These are phyloP conservation scores for Ogataea naganishii DNA, from an alignment of 805 yeast genomes.

Conservation along the genomic window DNA sequence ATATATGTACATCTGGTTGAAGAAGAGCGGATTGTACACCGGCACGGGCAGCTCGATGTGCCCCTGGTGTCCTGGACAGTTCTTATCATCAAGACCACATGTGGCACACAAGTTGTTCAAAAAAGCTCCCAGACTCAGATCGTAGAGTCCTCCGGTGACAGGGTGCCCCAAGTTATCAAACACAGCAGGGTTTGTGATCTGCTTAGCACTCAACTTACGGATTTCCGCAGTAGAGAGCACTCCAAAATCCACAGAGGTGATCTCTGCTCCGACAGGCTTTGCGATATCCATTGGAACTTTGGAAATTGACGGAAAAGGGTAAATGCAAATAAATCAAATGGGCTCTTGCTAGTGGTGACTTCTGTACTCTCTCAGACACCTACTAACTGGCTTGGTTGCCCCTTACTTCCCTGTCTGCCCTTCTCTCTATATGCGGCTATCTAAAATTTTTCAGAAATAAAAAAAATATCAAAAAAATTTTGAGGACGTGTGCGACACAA, in stretches of 20 bases:
- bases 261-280: constrained; percentile 92
- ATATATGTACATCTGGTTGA: constrained; percentile 80
- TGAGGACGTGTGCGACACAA: no score
- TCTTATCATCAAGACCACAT: constrained; percentile 90
- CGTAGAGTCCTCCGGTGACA: constrained; percentile 86
- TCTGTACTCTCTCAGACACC: no score
- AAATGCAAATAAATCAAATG: no score
- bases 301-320: no score
- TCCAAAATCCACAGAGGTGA: constrained; percentile 86
- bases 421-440: no score
- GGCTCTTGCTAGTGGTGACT: no score
- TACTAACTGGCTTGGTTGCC: no score
- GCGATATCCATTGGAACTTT: constrained; percentile 75
- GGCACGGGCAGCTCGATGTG: constrained; percentile 96
- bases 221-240: constrained; percentile 77
- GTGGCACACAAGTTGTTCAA: constrained; percentile 83
- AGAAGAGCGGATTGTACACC: constrained; percentile 89
- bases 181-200: constrained; percentile 91
- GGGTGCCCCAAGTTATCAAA: constrained; percentile 96
- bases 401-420: no score
- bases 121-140: constrained; percentile 92
- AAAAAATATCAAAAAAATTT: no score
- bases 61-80: constrained; percentile 98
- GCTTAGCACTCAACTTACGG: constrained; percentile 83
- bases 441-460: no score